phyloP scores from a whole-genome alignment of 352 stramenopile genomes.

The Aphanomyces euteiches region DNA sequence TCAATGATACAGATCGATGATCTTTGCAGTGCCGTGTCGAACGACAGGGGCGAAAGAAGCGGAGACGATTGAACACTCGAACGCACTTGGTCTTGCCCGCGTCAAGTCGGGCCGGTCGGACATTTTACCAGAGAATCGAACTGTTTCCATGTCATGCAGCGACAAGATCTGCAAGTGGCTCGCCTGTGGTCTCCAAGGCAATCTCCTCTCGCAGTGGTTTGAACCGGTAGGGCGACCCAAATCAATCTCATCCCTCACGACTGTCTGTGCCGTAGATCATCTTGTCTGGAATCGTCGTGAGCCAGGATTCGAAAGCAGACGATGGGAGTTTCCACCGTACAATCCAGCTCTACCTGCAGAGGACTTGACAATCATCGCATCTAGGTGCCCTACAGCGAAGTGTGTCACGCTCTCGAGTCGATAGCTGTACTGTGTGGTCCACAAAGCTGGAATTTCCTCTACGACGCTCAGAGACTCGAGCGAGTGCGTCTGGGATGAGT shows the following conservation, averaged over 20 bases:
- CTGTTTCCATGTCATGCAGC: conserved; percentile 90
- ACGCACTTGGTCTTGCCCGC: conserved; percentile 52
- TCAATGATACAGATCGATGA: too few species aligned
- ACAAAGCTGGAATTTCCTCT: conserved; percentile 5
- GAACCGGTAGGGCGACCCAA: conserved; percentile 38
- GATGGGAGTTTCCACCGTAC: conserved; percentile 8
- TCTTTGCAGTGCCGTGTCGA: neutral
- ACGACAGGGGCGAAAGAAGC: conserved; percentile 54
- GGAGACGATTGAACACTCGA: conserved; percentile 9
- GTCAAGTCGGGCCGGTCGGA: conserved; percentile 92
- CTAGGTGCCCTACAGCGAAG: conserved; percentile 4
- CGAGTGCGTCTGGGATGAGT: conserved; percentile 10
- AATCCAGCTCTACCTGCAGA: neutral
- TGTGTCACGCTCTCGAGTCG: neutral
- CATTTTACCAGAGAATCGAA: conserved; percentile 77
- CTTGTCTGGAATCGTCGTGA: conserved; percentile 14
- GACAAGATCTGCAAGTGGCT: conserved; percentile 91
- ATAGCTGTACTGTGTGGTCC: neutral
- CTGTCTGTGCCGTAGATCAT: neutral
- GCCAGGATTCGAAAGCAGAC: neutral
- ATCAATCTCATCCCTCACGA: neutral
- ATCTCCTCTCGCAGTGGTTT: conserved; percentile 60
- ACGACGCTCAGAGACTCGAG: neutral
- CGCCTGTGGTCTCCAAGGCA: conserved; percentile 76
- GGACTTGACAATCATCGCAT: neutral